Evolutionary conservation across 2,329 filamentous ascomycete species (phyloP).

Genomic region (Bipolaris sorokiniana): DNA sequence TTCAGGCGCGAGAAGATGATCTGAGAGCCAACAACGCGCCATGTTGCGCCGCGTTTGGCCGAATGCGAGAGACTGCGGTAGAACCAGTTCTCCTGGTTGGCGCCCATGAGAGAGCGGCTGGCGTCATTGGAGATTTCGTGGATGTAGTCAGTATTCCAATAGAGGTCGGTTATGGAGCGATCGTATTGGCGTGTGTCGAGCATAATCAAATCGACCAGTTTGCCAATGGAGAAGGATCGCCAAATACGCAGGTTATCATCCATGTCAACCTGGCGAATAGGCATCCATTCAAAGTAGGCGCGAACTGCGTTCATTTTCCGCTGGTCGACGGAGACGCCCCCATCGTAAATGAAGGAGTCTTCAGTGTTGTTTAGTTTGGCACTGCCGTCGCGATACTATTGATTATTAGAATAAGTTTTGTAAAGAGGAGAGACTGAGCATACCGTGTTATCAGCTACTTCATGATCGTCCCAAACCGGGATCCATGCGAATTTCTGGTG

Average conservation of each 20-base stretch:
- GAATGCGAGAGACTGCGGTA: conserved; percentile 60
- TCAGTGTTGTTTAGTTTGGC: conserved; percentile 53
- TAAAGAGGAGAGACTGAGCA: neutral
- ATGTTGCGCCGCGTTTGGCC: conserved; percentile 68
- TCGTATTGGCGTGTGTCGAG: conserved; percentile 54
- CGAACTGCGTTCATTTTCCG: conserved; percentile 56
- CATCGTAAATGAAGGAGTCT: conserved; percentile 48
- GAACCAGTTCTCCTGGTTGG: conserved; percentile 73
- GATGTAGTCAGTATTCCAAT: conserved; percentile 68
- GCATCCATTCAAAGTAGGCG: conserved; percentile 56
- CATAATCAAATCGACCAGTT: conserved; percentile 52
- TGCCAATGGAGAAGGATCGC: conserved; percentile 52
- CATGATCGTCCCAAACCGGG: conserved; percentile 55
- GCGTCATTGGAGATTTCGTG: conserved; percentile 69
- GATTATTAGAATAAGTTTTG: neutral
- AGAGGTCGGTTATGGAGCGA: conserved; percentile 52
- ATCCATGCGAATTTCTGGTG: conserved; percentile 54
- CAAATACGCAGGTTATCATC: conserved; percentile 53
- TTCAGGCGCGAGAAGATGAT: conserved; percentile 69
- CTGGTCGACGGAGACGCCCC: conserved; percentile 52
- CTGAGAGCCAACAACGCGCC: conserved; percentile 75
- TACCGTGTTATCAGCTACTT: conserved; percentile 50
- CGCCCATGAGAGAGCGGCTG: conserved; percentile 72
- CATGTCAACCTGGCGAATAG: conserved; percentile 53
- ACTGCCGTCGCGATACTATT: conserved; percentile 48